Conservation (phyloP, 1,284 basidiomycete species). For the Leccinum solheimii region DNA sequence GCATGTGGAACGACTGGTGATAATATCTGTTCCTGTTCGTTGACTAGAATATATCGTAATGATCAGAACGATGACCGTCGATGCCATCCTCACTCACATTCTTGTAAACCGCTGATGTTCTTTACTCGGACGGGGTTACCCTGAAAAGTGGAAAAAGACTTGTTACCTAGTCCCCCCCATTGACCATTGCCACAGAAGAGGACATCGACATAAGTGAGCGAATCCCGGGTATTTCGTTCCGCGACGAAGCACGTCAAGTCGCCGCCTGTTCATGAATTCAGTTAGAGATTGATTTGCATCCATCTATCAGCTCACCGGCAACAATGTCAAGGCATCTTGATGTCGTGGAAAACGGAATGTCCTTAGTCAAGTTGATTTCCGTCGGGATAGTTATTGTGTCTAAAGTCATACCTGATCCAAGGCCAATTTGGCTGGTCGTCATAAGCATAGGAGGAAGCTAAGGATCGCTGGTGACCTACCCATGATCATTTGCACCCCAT, state of each 20-base stretch:
- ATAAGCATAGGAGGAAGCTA: conserved; percentile 2
- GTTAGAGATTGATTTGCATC: conserved; percentile 10
- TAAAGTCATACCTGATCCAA: conserved; percentile 69
- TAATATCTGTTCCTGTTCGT: conserved; percentile 60
- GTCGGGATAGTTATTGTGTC: conserved; percentile 82
- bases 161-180: conserved; percentile 85
- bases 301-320: conserved; percentile 52
- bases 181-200: conserved; percentile 84
- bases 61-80: not conserved
- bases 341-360: conserved; percentile 51
- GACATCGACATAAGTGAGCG: conserved; percentile 60
- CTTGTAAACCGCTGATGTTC: conserved; percentile 79
- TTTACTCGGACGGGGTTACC: conserved; percentile 75
- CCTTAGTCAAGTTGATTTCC: conserved; percentile 75
- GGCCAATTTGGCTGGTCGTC: conserved; percentile 69
- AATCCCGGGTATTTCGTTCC: conserved; percentile 50
- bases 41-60: conserved; percentile 47
- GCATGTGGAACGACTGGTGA: conserved; percentile 70
- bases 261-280: conserved; percentile 50
- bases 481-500: conserved; percentile 86
- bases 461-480: conserved; percentile 43
- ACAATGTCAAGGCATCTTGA: conserved; percentile 66
- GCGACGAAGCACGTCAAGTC: conserved; percentile 80
- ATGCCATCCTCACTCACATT: conserved; percentile 57
- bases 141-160: conserved; percentile 64